Percentiles rank a stretch among this genome's conserved stretches.
phyloP scores from a whole-genome alignment of 805 yeast genomes.

The Vanderwaltozyma tropicalis region DNA sequence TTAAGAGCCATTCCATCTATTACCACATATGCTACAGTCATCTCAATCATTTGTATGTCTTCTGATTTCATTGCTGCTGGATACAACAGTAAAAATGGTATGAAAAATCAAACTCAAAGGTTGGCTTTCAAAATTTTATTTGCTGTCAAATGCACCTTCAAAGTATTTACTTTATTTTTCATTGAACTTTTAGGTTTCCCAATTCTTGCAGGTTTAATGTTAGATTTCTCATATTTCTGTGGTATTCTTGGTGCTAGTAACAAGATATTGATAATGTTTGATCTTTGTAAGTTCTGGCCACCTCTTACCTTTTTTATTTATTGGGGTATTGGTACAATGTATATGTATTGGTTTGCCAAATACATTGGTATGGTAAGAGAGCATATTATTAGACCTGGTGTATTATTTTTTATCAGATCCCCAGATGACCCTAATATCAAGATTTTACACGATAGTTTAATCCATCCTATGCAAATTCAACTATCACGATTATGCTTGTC shows the following conservation, averaged over 20 bases:
- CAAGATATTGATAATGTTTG: constrained; percentile 15
- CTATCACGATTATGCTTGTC: constrained; percentile 62
- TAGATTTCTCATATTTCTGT: constrained; percentile 48
- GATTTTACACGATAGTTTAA: constrained; percentile 76
- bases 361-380: constrained; percentile 77
- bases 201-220: constrained; percentile 66
- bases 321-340: constrained; percentile 72
- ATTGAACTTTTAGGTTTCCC: constrained; percentile 84
- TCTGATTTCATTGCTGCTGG: constrained; percentile 21
- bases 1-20: constrained; percentile 22
- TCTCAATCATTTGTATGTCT: constrained; percentile 14
- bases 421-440: constrained; percentile 90
- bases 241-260: constrained; percentile 17
- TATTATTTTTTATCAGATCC: constrained; percentile 79
- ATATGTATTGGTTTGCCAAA: constrained; percentile 80
- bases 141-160: constrained; percentile 50
- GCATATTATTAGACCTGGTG: constrained; percentile 73
- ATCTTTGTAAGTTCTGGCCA: constrained; percentile 15
- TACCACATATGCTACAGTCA: constrained; percentile 21
- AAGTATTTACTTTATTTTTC: constrained; percentile 64
- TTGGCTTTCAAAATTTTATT: constrained; percentile 41
- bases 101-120: constrained; percentile 33
- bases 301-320: constrained; percentile 25
- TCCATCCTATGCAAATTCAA: constrained; percentile 64
- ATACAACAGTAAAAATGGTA: constrained; percentile 20